A percentile compares a stretch with the other conserved stretches of the same genome.
Conservation (phyloP, 1,284 basidiomycete genomes). For the Melampsora americana region DNA sequence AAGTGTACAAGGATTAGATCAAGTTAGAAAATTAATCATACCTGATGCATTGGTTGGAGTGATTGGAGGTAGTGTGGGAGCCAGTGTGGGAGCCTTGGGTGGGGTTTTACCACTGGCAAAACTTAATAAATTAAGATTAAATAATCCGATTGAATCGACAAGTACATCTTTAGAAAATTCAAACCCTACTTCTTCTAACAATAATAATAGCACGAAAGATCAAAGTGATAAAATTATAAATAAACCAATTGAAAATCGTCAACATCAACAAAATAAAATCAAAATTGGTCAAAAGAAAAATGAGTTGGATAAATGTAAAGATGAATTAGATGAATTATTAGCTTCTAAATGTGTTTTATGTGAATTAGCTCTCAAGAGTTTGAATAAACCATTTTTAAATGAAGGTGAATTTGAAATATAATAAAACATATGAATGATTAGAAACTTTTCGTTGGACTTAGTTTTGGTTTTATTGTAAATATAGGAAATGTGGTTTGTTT, state of each 20-base stretch:
- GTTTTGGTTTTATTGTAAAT: too few relatives aligned
- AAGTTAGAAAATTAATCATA: conserved; percentile 79
- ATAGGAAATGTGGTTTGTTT: too few relatives aligned
- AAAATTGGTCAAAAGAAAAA: conserved; percentile 48
- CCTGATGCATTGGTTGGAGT: conserved; percentile 71
- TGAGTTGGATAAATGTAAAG: conserved; percentile 66
- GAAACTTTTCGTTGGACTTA: too few relatives aligned
- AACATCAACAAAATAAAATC: background rate
- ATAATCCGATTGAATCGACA: conserved; percentile 57
- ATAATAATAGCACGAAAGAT: background rate
- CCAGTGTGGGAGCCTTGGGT: conserved; percentile 41
- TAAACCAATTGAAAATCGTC: background rate
- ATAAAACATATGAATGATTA: background rate
- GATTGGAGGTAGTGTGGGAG: conserved; percentile 54
- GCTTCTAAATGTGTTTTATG: conserved; percentile 84
- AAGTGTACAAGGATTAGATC: conserved; percentile 63
- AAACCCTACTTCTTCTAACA: conserved; percentile 43
- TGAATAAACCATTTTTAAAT: conserved; percentile 80
- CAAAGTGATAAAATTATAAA: too few relatives aligned
- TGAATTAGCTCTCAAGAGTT: conserved; percentile 74
- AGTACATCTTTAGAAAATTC: conserved; percentile 51
- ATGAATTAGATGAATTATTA: conserved; percentile 79
- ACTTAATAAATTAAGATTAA: conserved; percentile 64
- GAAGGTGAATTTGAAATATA: conserved; percentile 76
- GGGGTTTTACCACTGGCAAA: conserved; percentile 61